Percentiles rank a stretch among this genome's conserved stretches.
Conservation (phyloP, 306 rosid genomes). For the Cotoneaster glaucophyllus region DNA sequence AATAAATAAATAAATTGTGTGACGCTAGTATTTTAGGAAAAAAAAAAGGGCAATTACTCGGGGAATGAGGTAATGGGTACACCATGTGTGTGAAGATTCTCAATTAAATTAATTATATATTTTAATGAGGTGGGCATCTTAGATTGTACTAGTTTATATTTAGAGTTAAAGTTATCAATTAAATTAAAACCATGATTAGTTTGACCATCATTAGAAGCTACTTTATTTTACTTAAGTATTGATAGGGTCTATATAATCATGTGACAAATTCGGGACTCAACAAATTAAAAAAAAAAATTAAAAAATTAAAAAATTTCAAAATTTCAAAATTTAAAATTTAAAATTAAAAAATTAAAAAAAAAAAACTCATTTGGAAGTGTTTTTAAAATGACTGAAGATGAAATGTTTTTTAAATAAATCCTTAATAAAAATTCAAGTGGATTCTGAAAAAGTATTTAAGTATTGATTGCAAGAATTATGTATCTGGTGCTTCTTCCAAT, state of each 20-base stretch:
- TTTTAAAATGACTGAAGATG: too few species aligned
- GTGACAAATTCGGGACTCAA: background rate
- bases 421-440: too few species aligned
- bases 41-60: slow-evolving; percentile 12
- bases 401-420: too few species aligned
- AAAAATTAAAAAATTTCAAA: too few species aligned
- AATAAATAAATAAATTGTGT: background rate
- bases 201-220: slow-evolving; percentile 36
- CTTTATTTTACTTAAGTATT: slow-evolving; percentile 8
- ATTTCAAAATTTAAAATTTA: too few species aligned
- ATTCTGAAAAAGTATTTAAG: too few species aligned
- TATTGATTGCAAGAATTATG: too few species aligned
- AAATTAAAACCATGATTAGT: slow-evolving; percentile 33
- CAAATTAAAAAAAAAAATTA: background rate
- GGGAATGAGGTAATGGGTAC: slow-evolving; percentile 3
- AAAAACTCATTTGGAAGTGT: rapidly evolving
- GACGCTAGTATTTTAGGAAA: background rate
- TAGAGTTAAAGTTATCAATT: slow-evolving; percentile 16
- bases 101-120: background rate
- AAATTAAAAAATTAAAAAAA: too few species aligned
- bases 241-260: background rate
- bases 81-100: slow-evolving; percentile 22
- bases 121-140: slow-evolving; percentile 35
- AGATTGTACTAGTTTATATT: background rate
- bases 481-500: too few species aligned